Evolutionary conservation across 2,329 filamentous ascomycete genomes (phyloP), one percentile per base, ranked within the genome.

Genomic region (Zasmidium cellare): DNA sequence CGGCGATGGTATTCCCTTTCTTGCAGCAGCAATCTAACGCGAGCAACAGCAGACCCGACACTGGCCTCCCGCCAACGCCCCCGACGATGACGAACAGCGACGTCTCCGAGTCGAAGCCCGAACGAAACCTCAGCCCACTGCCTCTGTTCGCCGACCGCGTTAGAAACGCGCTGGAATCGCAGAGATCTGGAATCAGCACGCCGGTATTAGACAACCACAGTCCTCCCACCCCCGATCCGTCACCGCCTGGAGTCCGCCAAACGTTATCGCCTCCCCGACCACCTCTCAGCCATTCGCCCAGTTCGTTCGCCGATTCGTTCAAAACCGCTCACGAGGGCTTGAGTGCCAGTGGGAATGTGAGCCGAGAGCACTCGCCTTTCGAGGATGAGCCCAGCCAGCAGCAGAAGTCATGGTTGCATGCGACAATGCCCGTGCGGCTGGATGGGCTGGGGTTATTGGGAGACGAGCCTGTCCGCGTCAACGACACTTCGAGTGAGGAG

Each of bases 301-400:
- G 77, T 7, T 80, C 78, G 5, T 77, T 74, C 20, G 76, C 77
- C 28, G 78, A 79, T 23, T 80, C 77, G 0, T 80, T 79, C 64
- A 74, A 70, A 46, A 80, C 78, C 1, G 78, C 78, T 11, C 70
- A 71, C 56, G 78, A 80, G 63, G 74, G 76, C 3, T 72, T 71
- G 22, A 72, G 75, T 38, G 62, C 67, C 14, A 69, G 68, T 54
- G 66, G 67, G 16, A 66, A 61, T 46, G 57, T 49, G 11, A 63
- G 59, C 45, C 56, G 60, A 28, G 53, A 61, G 11, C 49, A 61
- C 41, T 53, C 64, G 44, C 51, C 61, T 45, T 41, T 41, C 16
- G 20, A 52, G 20, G 50, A 44, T 25, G 50, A 44, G 49, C 49
- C 19, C 12, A 44, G 7, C 18, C 7, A 47, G 38, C 54, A 49